A percentile compares a stretch with the other conserved stretches of the same genome.
Evolutionary conservation across 345 rosid species (phyloP).

Genomic region (Eucalyptus sp.): DNA sequence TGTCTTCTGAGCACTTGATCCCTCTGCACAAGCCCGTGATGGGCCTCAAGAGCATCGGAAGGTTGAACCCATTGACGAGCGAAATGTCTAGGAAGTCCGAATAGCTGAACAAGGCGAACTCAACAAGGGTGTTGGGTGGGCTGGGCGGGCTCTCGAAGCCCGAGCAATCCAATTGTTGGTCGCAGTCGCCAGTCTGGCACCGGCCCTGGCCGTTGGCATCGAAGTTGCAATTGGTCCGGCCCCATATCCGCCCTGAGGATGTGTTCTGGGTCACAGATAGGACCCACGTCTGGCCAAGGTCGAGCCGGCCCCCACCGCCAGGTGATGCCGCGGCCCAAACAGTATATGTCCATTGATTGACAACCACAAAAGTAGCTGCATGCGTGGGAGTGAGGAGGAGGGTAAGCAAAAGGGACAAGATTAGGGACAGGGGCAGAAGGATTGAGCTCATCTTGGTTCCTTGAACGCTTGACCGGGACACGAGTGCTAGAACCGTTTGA

Average conservation of each 20-base stretch:
- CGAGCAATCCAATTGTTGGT: background rate
- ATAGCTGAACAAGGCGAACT: background rate
- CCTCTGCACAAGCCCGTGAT: background rate
- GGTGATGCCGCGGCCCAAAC: slow-evolving; percentile 15
- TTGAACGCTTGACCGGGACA: background rate
- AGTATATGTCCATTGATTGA: slow-evolving; percentile 4
- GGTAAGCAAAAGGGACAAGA: background rate
- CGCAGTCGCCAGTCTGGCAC: slow-evolving; percentile 10
- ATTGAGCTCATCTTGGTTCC: background rate
- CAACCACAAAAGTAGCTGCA: slow-evolving; percentile 1
- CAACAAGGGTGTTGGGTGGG: slow-evolving; percentile 7
- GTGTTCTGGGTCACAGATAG: background rate
- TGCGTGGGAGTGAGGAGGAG: background rate
- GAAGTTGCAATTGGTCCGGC: slow-evolving; percentile 7
- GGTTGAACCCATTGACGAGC: slow-evolving; percentile 1
- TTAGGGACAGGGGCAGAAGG: background rate
- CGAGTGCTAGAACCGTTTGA: background rate
- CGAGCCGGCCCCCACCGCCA: slow-evolving; percentile 9
- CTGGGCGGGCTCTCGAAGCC: background rate
- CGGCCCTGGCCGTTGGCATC: slow-evolving; percentile 7
- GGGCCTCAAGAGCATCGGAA: slow-evolving; percentile 10
- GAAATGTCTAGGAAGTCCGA: slow-evolving; percentile 1
- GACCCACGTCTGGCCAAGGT: background rate
- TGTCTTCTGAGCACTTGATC: background rate
- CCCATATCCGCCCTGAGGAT: slow-evolving; percentile 5